Evolutionary conservation across 2,329 filamentous ascomycete species (phyloP).

Genomic region (Fusarium redolens): DNA sequence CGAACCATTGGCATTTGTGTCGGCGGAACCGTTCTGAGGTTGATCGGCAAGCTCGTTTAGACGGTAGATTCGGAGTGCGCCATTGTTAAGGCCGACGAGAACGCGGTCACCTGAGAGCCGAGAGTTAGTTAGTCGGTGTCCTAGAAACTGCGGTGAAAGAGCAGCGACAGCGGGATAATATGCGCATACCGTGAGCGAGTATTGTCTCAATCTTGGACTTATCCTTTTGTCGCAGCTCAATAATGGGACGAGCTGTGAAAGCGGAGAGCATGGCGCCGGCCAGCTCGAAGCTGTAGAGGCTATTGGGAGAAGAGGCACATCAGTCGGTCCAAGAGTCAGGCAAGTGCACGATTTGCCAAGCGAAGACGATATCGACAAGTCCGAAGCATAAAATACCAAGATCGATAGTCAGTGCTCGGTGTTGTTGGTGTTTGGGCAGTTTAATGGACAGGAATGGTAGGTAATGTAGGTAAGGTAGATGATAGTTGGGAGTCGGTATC

Average conservation of each 20-base stretch:
- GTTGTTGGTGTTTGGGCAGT: constrained; percentile 7
- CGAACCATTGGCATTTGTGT: constrained; percentile 44
- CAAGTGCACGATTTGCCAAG: background rate
- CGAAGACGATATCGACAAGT: background rate
- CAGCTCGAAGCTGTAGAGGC: constrained; percentile 54
- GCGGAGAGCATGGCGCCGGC: constrained; percentile 87
- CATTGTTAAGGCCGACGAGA: constrained; percentile 91
- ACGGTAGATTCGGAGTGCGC: constrained; percentile 88
- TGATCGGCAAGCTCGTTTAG: constrained; percentile 74
- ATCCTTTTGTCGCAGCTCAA: constrained; percentile 95
- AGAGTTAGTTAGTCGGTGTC: constrained; percentile 15
- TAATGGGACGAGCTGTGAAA: constrained; percentile 94
- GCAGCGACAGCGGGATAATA: background rate
- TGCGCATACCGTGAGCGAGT: constrained; percentile 80
- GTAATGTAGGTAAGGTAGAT: background rate
- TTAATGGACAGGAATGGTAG: background rate
- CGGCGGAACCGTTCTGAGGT: constrained; percentile 50
- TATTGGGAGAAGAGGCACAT: constrained; percentile 48
- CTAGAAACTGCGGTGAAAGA: background rate
- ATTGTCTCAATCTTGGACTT: constrained; percentile 98
- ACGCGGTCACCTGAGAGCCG: constrained; percentile 79
- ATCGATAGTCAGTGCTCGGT: constrained; percentile 1
- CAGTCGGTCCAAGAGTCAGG: constrained; percentile 31
- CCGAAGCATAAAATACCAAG: background rate
- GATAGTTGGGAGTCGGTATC: constrained; percentile 22